These are phyloP conservation scores for Phyllosticta capitalensis DNA, from an alignment of 2,329 filamentous ascomycete species.

Conservation along the genomic window DNA sequence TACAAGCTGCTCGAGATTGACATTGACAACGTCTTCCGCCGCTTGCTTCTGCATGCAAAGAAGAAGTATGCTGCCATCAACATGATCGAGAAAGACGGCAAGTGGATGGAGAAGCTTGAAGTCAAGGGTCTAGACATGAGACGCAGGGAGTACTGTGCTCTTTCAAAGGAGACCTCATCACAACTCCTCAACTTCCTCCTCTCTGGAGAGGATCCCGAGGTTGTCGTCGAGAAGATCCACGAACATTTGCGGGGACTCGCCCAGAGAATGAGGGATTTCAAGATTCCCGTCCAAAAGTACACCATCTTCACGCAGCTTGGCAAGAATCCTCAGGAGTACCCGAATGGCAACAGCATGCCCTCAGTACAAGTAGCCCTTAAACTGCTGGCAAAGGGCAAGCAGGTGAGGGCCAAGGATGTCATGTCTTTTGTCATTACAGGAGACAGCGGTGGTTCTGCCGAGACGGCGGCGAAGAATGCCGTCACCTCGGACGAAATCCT, in stretches of 20 bases:
- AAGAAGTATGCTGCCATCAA: conserved; percentile 99
- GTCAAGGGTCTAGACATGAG: conserved; percentile 98
- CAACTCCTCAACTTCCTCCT: conserved; percentile 88
- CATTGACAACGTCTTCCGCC: conserved; percentile 93
- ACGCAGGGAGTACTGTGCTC: conserved; percentile 87
- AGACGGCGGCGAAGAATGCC: conserved; percentile 76
- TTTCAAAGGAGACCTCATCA: conserved; percentile 89
- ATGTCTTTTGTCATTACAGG: conserved; percentile 91
- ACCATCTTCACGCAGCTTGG: conserved; percentile 97
- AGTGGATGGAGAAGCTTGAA: conserved; percentile 88
- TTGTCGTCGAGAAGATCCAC: conserved; percentile 81
- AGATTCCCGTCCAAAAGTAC: conserved; percentile 74
- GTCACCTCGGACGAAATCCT: conserved; percentile 77
- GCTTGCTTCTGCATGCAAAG: conserved; percentile 89
- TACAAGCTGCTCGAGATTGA: conserved; percentile 94
- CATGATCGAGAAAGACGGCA: conserved; percentile 78
- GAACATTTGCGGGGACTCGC: conserved; percentile 84
- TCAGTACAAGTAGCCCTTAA: conserved; percentile 92
- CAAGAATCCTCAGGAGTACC: conserved; percentile 87
- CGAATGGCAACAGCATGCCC: conserved; percentile 89
- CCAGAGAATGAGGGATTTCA: conserved; percentile 72
- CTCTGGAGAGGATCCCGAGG: conserved; percentile 84
- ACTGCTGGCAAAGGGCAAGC: conserved; percentile 77
- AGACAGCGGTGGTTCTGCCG: conserved; percentile 50
- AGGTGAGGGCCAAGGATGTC: conserved; percentile 85